phyloP scores from a whole-genome alignment of 2,329 filamentous ascomycete species.

The Scorias spongiosa region DNA sequence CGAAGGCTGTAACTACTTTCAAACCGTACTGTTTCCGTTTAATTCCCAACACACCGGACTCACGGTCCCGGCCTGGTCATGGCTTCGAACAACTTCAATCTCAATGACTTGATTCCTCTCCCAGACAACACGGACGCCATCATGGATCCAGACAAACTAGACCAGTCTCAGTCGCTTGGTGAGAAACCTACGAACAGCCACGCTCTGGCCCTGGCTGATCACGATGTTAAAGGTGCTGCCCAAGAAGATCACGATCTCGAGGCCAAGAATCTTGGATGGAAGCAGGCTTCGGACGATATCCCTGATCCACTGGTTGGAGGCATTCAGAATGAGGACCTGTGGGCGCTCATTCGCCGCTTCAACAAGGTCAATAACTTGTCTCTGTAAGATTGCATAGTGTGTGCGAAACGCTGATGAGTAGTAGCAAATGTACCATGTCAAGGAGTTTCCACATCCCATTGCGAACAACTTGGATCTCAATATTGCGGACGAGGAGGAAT shows the following conservation, averaged over 20 bases:
- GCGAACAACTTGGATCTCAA: slow-evolving; percentile 64
- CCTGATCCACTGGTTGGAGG: slow-evolving; percentile 49
- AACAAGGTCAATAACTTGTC: slow-evolving; percentile 42
- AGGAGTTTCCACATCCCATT: slow-evolving; percentile 43
- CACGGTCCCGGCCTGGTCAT: neutral
- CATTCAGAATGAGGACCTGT: slow-evolving; percentile 56
- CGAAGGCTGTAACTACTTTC: too few relatives aligned
- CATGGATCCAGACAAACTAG: slow-evolving; percentile 18
- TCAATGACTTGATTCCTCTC: slow-evolving; percentile 19
- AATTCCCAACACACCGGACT: too few relatives aligned
- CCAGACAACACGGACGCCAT: slow-evolving; percentile 16
- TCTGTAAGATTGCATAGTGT: neutral
- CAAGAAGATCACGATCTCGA: slow-evolving; percentile 32
- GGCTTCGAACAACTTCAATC: neutral
- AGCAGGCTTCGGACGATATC: slow-evolving; percentile 42
- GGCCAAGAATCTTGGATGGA: slow-evolving; percentile 56
- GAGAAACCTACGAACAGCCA: slow-evolving; percentile 33
- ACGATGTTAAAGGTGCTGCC: slow-evolving; percentile 32
- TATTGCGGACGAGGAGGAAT: slow-evolving; percentile 68
- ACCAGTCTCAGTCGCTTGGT: slow-evolving; percentile 17
- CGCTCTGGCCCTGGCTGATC: slow-evolving; percentile 29
- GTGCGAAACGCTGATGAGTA: slow-evolving; percentile 10
- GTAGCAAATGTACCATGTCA: slow-evolving; percentile 55
- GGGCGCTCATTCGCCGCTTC: slow-evolving; percentile 56
- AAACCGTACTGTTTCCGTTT: too few relatives aligned